phyloP scores from a whole-genome alignment of 176 grass and related monocot species.

The Poa pratensis region DNA sequence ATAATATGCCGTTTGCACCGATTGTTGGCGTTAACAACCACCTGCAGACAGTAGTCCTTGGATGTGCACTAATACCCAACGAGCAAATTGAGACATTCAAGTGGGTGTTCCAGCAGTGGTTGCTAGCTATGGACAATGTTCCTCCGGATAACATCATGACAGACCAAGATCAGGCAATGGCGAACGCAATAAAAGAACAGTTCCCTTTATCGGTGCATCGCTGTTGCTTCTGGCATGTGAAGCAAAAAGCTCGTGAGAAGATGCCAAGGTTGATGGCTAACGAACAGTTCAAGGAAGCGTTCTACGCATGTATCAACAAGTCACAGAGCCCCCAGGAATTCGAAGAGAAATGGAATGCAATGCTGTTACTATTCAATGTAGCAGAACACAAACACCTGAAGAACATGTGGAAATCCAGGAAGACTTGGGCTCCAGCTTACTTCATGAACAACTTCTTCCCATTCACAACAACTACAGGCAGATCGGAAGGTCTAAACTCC shows the following conservation, averaged over 20 bases:
- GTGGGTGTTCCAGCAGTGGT: background rate
- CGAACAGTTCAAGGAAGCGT: background rate
- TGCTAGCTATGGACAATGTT: background rate
- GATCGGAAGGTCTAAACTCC: background rate
- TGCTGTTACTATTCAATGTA: background rate
- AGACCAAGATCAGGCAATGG: background rate
- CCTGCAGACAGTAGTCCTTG: background rate
- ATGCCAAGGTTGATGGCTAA: background rate
- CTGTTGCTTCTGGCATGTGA: background rate
- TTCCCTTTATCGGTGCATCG: background rate
- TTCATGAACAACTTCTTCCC: background rate
- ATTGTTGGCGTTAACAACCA: constrained; percentile 32
- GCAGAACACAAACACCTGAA: background rate
- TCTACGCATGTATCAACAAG: background rate
- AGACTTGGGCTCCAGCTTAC: background rate
- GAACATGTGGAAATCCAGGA: background rate
- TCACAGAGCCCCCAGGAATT: background rate
- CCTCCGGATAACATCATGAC: background rate
- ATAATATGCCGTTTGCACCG: background rate
- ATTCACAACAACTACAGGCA: background rate
- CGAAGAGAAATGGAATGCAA: background rate
- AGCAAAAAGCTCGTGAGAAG: background rate
- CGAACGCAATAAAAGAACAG: background rate
- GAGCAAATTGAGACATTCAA: background rate
- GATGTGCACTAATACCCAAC: background rate